Percentiles rank a stretch among this genome's conserved stretches.
Conservation (phyloP, 176 grass and related monocot species). For the Poa annua region DNA sequence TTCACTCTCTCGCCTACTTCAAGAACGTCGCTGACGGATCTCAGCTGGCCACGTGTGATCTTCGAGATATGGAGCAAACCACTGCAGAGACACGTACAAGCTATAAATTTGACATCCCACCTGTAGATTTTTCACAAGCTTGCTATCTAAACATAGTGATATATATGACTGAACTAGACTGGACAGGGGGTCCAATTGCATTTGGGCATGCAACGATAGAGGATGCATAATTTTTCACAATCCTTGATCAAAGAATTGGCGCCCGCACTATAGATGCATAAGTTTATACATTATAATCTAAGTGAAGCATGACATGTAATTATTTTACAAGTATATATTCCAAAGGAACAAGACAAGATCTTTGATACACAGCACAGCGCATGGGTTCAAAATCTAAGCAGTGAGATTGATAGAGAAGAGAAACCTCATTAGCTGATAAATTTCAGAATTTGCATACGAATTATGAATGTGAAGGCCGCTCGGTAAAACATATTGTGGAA, state of each 20-base stretch:
- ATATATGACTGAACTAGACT: background rate
- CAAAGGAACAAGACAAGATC: too few species aligned
- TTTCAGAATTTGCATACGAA: background rate
- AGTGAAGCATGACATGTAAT: background rate
- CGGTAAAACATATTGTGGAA: background rate
- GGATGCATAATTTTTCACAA: conserved; percentile 16
- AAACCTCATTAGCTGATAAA: background rate
- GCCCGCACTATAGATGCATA: background rate
- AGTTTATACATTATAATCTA: background rate
- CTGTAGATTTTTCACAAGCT: background rate
- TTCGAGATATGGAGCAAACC: conserved; percentile 80
- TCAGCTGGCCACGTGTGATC: conserved; percentile 58
- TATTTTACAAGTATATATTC: too few species aligned
- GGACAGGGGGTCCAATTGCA: background rate
- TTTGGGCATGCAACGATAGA: background rate
- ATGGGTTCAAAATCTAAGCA: background rate
- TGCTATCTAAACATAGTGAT: background rate
- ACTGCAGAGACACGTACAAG: conserved; percentile 47
- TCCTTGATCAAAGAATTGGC: conserved; percentile 12
- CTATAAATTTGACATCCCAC: background rate
- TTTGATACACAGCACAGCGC: background rate
- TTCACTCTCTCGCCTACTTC: conserved; percentile 73
- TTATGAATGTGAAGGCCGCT: background rate
- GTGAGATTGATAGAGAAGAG: background rate
- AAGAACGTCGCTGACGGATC: conserved; percentile 64